phyloP scores from a whole-genome alignment of 352 stramenopile species.

The Aphanomyces stellatus region DNA sequence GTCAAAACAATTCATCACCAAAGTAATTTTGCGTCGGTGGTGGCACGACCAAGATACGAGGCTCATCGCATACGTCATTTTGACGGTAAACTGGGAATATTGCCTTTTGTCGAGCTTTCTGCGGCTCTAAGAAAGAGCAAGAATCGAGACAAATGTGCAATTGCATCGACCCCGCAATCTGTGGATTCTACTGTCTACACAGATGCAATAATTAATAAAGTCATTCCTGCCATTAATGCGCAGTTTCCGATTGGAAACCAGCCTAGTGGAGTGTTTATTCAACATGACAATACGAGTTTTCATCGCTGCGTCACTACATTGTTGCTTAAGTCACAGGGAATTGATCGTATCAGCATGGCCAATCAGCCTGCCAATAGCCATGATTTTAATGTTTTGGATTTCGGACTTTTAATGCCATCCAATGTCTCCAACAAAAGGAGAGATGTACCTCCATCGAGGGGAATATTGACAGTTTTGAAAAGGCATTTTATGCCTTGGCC shows the following conservation, averaged over 20 bases:
- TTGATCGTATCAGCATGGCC: neutral
- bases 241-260: neutral
- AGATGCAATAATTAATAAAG: neutral
- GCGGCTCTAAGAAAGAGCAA: neutral
- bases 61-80: neutral
- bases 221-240: neutral
- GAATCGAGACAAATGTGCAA: neutral
- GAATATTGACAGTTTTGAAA: too few species aligned
- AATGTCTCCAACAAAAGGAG: too few species aligned
- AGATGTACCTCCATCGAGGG: too few species aligned
- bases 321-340: neutral
- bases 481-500: too few species aligned
- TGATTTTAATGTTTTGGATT: neutral
- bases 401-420: neutral
- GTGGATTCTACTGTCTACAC: neutral
- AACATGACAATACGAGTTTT: neutral
- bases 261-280: neutral
- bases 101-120: neutral
- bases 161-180: neutral
- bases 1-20: neutral
- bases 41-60: neutral
- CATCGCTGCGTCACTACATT: neutral
- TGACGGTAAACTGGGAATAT: neutral
- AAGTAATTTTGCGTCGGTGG: neutral
- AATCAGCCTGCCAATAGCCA: neutral